Percentiles rank a stretch among this genome's conserved stretches.
phyloP scores from a whole-genome alignment of 495 filamentous ascomycete genomes.

The Neurospora sp. region DNA sequence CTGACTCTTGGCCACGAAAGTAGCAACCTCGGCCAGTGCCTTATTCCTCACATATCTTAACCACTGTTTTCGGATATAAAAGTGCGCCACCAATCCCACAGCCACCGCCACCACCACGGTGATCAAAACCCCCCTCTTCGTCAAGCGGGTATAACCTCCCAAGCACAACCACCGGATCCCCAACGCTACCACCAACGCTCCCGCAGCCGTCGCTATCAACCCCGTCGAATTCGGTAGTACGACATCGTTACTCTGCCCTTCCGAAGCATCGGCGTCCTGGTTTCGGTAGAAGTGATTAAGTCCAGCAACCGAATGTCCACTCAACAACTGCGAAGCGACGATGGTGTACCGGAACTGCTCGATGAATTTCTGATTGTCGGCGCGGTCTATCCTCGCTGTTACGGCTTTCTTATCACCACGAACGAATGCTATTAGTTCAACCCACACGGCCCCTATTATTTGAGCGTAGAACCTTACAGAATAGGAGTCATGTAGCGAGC shows the following conservation, averaged over 20 bases:
- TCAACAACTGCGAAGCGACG: constrained; percentile 84
- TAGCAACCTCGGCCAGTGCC: constrained; percentile 61
- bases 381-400: constrained; percentile 67
- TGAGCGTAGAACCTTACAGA: constrained; percentile 8
- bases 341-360: constrained; percentile 96
- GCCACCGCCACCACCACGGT: constrained; percentile 47
- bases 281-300: constrained; percentile 9
- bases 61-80: constrained; percentile 72
- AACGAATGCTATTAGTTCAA: constrained; percentile 3
- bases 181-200: constrained; percentile 63
- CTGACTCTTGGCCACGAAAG: constrained; percentile 66
- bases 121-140: constrained; percentile 32
- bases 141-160: constrained; percentile 33
- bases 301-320: constrained; percentile 43
- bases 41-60: constrained; percentile 71
- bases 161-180: constrained; percentile 57
- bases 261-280: not conserved
- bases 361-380: constrained; percentile 78
- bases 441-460: not conserved
- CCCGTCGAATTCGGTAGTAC: constrained; percentile 28
- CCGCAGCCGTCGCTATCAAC: constrained; percentile 35
- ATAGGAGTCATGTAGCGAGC: constrained; percentile 32
- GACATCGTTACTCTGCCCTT: not conserved
- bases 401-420: constrained; percentile 33
- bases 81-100: constrained; percentile 50